Base-by-base conservation (phyloP, 192 early-diverging fungal genomes). In the Podila minutissima region DNA sequence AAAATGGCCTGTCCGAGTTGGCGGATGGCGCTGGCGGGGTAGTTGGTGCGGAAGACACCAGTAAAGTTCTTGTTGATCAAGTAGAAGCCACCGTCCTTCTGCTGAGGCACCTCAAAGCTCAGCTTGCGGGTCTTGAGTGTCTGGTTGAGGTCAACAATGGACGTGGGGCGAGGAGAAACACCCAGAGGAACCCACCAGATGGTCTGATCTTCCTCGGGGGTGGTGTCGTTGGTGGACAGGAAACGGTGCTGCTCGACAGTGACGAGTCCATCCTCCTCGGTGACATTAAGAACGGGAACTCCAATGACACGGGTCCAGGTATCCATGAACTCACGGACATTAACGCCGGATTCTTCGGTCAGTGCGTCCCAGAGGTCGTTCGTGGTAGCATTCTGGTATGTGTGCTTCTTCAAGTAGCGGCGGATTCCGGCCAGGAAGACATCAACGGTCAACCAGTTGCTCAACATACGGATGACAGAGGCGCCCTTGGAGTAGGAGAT, bases 31-130 rank as follows among this genome's bases (percentile, higher is more conserved):
- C 82, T 74, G 28, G 83, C 62, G 28, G 91, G 82, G 64, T 94
- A 94, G 33, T 92, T 88, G 9, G 97, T 95, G 20, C 97, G 90
- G 85, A 92, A 98, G 60, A 98, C 86, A 3, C 94, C 92, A n/a
- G 91, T 92, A 50, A 88, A 88, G 53, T 86, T 85, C 58, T 83
- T 79, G 88, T 98, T 98, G 62, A 98, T 85, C 86, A 97, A 95
- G 83, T 88, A 94, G 77, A 91, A 37, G 84, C 53, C 61, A 62
- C 57, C 78, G 28, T 82, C 63, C 26, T 78, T 71, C 22, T 89
- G 72, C 22, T 88, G 72, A 50, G 91, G 86, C n/a, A 62, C 67
- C 11, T 87, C 69, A 11, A 68, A 66, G 13, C 70, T 73, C 71
- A 86, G 70, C 63, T 74, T 71, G 19, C 82, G 48, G 13, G 90